Evolutionary conservation across 768 basidiomycete genomes (phyloP).

Genomic region (Amanita molliuscula): DNA sequence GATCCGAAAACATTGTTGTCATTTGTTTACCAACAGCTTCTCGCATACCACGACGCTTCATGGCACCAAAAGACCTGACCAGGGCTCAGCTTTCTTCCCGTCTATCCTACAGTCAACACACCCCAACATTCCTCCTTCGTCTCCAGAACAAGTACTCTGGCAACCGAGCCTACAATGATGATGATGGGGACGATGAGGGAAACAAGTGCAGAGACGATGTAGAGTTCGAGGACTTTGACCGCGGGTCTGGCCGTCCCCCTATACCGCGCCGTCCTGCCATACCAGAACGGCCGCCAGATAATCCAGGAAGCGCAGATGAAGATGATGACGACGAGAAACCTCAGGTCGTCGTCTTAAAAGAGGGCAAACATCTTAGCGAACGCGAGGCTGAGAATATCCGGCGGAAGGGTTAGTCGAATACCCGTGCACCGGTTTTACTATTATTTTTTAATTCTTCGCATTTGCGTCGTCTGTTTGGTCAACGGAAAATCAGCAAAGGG

Average conservation of each 20-base stretch:
- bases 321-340: slow-evolving; percentile 72
- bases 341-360: slow-evolving; percentile 79
- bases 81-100: slow-evolving; percentile 63
- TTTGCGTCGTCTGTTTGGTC: neutral
- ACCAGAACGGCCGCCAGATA: slow-evolving; percentile 54
- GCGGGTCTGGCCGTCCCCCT: slow-evolving; percentile 60
- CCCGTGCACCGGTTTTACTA: neutral
- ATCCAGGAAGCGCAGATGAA: slow-evolving; percentile 68
- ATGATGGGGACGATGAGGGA: slow-evolving; percentile 31
- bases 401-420: slow-evolving; percentile 46
- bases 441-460: slow-evolving; percentile 3
- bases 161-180: slow-evolving; percentile 29
- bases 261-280: slow-evolving; percentile 58
- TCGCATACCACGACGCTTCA: neutral
- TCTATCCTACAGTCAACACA: slow-evolving; percentile 50
- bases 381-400: slow-evolving; percentile 70
- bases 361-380: slow-evolving; percentile 79
- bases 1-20: neutral
- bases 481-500: slow-evolving; percentile 40
- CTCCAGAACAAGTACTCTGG: slow-evolving; percentile 57
- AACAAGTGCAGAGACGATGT: neutral
- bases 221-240: slow-evolving; percentile 46
- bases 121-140: slow-evolving; percentile 56
- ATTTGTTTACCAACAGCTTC: neutral
- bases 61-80: slow-evolving; percentile 55